Evolutionary conservation across 768 basidiomycete species (phyloP).

Genomic region (Rickenella mellea): DNA sequence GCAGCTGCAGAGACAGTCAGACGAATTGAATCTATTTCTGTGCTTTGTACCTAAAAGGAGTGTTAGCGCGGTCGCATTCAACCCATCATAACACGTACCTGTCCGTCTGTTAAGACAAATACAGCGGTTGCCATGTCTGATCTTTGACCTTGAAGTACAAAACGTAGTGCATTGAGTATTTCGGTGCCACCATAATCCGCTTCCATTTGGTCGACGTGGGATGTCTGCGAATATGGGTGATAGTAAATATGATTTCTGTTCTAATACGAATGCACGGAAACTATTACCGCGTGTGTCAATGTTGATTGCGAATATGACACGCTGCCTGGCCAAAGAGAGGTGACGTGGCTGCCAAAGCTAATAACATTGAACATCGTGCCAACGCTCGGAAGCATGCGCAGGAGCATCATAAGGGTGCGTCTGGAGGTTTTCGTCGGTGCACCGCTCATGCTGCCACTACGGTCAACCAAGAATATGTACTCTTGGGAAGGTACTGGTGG

Average conservation of each 20-base stretch:
- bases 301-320: constrained; percentile 18
- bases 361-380: constrained; percentile 6
- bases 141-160: background rate
- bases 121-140: constrained; percentile 3
- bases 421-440: constrained; percentile 8
- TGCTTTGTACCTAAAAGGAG: no score
- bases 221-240: background rate
- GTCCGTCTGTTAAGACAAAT: constrained; percentile 11
- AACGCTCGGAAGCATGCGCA: constrained; percentile 2
- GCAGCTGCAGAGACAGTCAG: background rate
- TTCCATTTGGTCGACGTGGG: background rate
- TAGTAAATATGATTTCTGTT: background rate
- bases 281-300: constrained; percentile 29
- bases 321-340: constrained; percentile 27
- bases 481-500: constrained; percentile 29
- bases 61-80: background rate
- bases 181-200: constrained; percentile 9
- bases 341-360: constrained; percentile 1
- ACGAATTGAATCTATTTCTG: no score
- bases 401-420: constrained; percentile 5
- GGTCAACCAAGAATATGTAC: constrained; percentile 2
- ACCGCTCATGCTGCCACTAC: constrained; percentile 1
- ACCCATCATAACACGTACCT: no score
- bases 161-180: constrained; percentile 4
- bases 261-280: no score